Percentiles rank a stretch among this genome's conserved stretches.
Conservation (phyloP, 306 rosid species). For the Ammopiptanthus mongolicus region DNA sequence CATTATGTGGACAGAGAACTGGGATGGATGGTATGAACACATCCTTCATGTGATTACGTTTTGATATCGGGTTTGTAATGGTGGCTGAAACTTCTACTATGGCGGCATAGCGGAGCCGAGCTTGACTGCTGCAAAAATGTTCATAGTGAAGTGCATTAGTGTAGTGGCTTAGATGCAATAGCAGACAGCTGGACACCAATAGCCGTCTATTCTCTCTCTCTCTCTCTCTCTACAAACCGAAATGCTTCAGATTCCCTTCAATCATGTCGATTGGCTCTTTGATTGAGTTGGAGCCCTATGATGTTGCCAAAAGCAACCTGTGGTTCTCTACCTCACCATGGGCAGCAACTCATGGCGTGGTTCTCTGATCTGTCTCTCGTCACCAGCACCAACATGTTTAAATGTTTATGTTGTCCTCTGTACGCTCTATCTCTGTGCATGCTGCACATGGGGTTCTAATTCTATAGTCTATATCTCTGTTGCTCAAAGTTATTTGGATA, state of each 20-base stretch:
- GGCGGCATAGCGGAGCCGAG: background rate
- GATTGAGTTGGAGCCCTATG: background rate
- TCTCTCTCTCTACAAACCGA: background rate
- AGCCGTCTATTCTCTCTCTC: background rate
- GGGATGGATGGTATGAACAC: constrained; percentile 93
- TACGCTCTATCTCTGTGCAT: background rate
- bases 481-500: background rate
- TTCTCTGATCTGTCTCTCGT: background rate
- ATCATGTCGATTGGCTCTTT: background rate
- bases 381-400: background rate
- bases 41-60: constrained; percentile 16
- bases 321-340: background rate
- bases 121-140: background rate
- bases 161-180: background rate
- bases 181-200: background rate
- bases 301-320: background rate
- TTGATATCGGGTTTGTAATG: constrained; percentile 3
- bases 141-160: background rate
- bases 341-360: background rate
- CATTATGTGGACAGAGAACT: constrained; percentile 79
- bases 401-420: background rate
- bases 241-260: background rate
- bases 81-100: background rate
- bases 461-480: background rate
- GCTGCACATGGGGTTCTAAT: background rate